Conservation (phyloP, 345 rosid species). For the Boechera stricta region DNA sequence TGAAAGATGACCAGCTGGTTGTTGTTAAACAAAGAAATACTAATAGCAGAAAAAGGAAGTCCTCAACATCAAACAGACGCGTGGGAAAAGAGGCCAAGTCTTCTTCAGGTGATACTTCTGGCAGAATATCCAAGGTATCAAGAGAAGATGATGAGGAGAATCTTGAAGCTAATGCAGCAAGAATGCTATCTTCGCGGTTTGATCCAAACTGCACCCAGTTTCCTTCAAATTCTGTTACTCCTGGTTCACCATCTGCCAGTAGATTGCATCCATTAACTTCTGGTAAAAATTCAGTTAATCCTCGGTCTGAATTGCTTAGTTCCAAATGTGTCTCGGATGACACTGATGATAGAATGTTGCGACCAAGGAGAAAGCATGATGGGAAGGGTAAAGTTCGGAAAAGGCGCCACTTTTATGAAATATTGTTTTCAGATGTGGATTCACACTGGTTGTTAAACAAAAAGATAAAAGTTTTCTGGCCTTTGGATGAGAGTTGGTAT, state of each 20-base stretch:
- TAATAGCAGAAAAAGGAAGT: constrained; percentile 65
- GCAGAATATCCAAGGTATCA: constrained; percentile 48
- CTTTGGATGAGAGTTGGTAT: constrained; percentile 93
- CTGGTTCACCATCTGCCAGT: constrained; percentile 51
- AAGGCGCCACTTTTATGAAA: constrained; percentile 87
- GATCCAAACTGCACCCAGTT: constrained; percentile 85
- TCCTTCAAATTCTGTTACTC: constrained; percentile 58
- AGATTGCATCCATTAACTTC: constrained; percentile 51
- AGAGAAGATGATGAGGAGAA: constrained; percentile 86
- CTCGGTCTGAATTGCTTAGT: constrained; percentile 49
- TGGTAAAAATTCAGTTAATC: constrained; percentile 41
- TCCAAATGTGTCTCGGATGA: constrained; percentile 64
- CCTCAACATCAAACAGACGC: constrained; percentile 39
- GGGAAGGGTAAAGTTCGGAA: constrained; percentile 65
- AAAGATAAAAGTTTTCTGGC: constrained; percentile 92
- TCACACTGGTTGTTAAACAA: constrained; percentile 72
- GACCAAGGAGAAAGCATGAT: constrained; percentile 69
- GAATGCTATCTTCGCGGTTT: constrained; percentile 92
- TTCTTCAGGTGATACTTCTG: constrained; percentile 47
- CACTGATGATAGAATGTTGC: constrained; percentile 67
- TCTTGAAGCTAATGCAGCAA: constrained; percentile 98
- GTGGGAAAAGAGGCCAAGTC: constrained; percentile 52
- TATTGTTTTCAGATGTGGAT: constrained; percentile 71
- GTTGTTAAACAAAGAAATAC: constrained; percentile 45
- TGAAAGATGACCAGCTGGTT: constrained; percentile 46